phyloP scores from a whole-genome alignment of 2,329 filamentous ascomycete species.

The Akanthomyces uredinophilus region DNA sequence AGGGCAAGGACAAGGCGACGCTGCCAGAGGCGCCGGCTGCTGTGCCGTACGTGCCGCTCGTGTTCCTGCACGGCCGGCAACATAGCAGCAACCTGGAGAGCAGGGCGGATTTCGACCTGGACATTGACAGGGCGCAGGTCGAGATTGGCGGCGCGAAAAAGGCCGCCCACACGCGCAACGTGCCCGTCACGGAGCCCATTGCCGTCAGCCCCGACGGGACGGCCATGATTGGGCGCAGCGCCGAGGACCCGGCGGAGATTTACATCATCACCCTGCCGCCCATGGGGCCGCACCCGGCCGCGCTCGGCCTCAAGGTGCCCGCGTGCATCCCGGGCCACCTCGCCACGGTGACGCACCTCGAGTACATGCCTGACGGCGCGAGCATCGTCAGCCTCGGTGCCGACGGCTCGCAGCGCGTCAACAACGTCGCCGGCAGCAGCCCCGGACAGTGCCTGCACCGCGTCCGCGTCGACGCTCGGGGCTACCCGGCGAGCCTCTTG shows the following conservation, averaged over 20 bases:
- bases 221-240: neutral
- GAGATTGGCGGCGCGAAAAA: neutral
- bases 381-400: neutral
- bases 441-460: neutral
- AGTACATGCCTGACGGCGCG: neutral
- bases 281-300: no score
- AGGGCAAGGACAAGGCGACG: neutral
- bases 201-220: neutral
- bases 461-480: neutral
- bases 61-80: neutral
- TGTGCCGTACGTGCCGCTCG: neutral
- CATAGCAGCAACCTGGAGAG: neutral
- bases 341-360: neutral
- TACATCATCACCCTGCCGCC: neutral
- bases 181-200: neutral
- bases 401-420: neutral
- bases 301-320: neutral
- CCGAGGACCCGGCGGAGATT: neutral
- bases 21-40: neutral
- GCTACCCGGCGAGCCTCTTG: neutral
- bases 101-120: neutral
- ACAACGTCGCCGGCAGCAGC: neutral
- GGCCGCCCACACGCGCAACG: neutral
- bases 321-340: neutral
- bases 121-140: neutral